Conservation (phyloP, 805 yeast species). For the Yarrowia divulgata region DNA sequence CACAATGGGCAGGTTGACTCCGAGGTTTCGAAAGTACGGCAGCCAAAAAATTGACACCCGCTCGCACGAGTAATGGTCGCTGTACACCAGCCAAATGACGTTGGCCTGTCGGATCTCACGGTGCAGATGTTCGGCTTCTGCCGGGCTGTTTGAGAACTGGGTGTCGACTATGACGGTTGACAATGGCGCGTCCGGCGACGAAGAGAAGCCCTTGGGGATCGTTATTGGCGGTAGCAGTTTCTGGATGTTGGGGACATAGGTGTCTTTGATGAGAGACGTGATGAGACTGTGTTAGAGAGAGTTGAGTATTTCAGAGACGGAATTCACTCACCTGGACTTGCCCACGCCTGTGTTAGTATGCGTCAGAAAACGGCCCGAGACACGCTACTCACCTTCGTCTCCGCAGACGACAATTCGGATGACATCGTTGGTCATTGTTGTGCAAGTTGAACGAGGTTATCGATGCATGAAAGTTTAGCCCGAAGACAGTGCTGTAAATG, state of each 20-base stretch:
- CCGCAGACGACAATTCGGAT: slow-evolving; percentile 92
- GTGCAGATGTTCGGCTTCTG: slow-evolving; percentile 67
- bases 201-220: slow-evolving; percentile 74
- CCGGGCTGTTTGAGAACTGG: slow-evolving; percentile 54
- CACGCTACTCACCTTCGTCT: slow-evolving; percentile 66
- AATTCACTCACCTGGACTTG: slow-evolving; percentile 57
- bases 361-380: not conserved
- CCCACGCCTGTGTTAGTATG: slow-evolving; percentile 60
- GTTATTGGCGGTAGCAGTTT: slow-evolving; percentile 83
- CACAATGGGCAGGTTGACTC: slow-evolving; percentile 92
- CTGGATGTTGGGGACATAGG: slow-evolving; percentile 77
- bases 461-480: slow-evolving; percentile 4
- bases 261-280: slow-evolving; percentile 81
- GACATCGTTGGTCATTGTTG: slow-evolving; percentile 42
- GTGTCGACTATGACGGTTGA: slow-evolving; percentile 84
- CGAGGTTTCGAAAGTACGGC: slow-evolving; percentile 89
- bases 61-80: slow-evolving; percentile 94
- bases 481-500: too few relatives aligned
- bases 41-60: slow-evolving; percentile 93
- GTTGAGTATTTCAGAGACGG: too few relatives aligned
- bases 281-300: slow-evolving; percentile 60
- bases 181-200: slow-evolving; percentile 64
- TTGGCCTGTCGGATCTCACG: slow-evolving; percentile 82
- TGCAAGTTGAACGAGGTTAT: not conserved
- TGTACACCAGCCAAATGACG: slow-evolving; percentile 92